A percentile compares a stretch with the other conserved stretches of the same genome.
phyloP scores from a whole-genome alignment of 371 early-diverging fungal species.

The Mortierella sp. region DNA sequence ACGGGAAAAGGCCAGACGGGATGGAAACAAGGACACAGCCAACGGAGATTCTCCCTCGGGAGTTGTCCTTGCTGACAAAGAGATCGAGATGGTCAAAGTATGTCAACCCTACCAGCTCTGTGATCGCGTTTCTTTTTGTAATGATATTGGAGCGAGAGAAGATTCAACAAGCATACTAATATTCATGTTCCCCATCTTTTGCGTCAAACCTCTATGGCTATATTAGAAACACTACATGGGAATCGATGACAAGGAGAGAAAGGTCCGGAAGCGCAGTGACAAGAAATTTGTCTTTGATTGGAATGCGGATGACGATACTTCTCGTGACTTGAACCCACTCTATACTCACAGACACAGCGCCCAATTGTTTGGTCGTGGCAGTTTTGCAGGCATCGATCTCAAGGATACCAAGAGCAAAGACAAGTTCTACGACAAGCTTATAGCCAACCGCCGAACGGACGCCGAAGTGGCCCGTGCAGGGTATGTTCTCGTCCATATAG shows the following conservation, averaged over 20 bases:
- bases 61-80: constrained; percentile 57
- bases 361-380: constrained; percentile 94
- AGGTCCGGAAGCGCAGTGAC: constrained; percentile 87
- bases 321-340: constrained; percentile 90
- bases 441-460: constrained; percentile 77
- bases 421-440: constrained; percentile 77
- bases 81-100: constrained; percentile 62
- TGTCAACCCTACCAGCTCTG: too few species aligned
- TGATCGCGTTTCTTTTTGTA: neutral
- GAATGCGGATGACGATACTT: constrained; percentile 96
- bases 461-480: constrained; percentile 78
- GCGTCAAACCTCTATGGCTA: constrained; percentile 20
- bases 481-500: constrained; percentile 38
- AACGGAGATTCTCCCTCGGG: constrained; percentile 37
- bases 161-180: neutral
- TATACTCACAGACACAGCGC: constrained; percentile 86
- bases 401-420: constrained; percentile 81
- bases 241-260: constrained; percentile 81
- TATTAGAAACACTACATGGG: constrained; percentile 91
- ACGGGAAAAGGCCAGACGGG: constrained; percentile 45
- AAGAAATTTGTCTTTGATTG: constrained; percentile 98
- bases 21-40: constrained; percentile 29
- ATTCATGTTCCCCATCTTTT: neutral
- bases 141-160: too few species aligned
- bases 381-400: constrained; percentile 90